phyloP scores from a whole-genome alignment of 2,329 filamentous ascomycete genomes.

The Ophiostoma himal-ulmi region DNA sequence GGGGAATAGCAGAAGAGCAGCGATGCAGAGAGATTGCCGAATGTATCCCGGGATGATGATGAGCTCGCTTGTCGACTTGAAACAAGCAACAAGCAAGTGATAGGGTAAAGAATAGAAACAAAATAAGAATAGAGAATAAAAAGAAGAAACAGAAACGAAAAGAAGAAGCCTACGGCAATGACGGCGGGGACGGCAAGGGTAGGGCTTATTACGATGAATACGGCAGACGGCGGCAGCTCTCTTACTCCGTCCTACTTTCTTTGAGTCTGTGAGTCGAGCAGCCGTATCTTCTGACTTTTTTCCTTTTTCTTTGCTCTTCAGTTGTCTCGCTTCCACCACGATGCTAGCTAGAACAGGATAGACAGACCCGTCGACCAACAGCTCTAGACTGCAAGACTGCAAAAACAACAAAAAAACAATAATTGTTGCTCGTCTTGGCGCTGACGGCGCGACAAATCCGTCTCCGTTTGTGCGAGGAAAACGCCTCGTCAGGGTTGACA shows the following conservation, averaged over 20 bases:
- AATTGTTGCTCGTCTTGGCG: background rate
- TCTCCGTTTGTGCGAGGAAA: background rate
- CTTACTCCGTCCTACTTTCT: too few relatives aligned
- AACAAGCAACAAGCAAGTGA: background rate
- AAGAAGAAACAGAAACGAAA: background rate
- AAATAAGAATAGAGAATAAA: background rate
- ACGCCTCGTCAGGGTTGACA: slow-evolving; percentile 4
- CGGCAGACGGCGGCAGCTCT: background rate
- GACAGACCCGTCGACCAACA: background rate
- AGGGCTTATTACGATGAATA: background rate
- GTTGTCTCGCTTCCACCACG: background rate
- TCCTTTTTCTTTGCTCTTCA: background rate
- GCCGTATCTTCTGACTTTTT: background rate
- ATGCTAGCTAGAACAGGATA: slow-evolving; percentile 6
- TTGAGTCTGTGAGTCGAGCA: too few relatives aligned
- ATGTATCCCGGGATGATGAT: background rate
- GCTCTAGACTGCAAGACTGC: background rate
- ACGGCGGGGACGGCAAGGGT: background rate
- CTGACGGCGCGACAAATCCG: background rate
- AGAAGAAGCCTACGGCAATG: background rate
- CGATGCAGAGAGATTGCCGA: too few relatives aligned
- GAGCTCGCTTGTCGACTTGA: background rate
- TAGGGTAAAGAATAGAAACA: background rate
- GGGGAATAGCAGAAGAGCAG: too few relatives aligned
- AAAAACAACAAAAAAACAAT: background rate